These are phyloP conservation scores for Diatrype stigma DNA, from an alignment of 2,329 filamentous ascomycete genomes.

Conservation along the genomic window DNA sequence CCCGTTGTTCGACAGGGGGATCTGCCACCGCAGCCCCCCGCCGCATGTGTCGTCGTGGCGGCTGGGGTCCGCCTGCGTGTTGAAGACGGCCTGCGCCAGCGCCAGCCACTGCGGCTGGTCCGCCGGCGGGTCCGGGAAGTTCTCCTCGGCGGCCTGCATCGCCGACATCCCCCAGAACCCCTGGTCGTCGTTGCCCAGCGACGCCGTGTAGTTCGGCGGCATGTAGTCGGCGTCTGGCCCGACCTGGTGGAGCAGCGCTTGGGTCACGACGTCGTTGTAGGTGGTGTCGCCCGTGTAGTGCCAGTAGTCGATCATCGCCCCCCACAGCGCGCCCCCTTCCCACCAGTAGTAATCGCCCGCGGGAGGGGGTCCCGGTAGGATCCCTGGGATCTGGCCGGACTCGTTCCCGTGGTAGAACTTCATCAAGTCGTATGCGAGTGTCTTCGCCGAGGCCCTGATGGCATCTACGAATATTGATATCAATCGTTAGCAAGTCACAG, in stretches of 20 bases:
- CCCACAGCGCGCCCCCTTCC: conserved; percentile 31
- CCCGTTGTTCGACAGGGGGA: conserved; percentile 57
- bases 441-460: conserved; percentile 44
- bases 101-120: conserved; percentile 57
- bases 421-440: conserved; percentile 27
- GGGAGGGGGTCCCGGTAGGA: conserved; percentile 28
- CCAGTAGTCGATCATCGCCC: conserved; percentile 37
- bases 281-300: conserved; percentile 48
- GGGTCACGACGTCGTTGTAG: conserved; percentile 46
- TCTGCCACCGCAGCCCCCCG: conserved; percentile 66
- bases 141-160: conserved; percentile 58
- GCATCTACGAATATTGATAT: conserved; percentile 32
- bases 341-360: conserved; percentile 32
- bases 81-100: conserved; percentile 61
- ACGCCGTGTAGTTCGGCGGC: conserved; percentile 39
- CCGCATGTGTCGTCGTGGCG: conserved; percentile 57
- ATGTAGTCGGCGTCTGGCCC: conserved; percentile 43
- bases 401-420: conserved; percentile 29
- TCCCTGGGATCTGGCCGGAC: conserved; percentile 27
- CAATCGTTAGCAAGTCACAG: neutral
- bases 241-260: conserved; percentile 41
- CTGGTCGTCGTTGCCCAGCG: conserved; percentile 51
- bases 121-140: conserved; percentile 51
- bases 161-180: conserved; percentile 63
- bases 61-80: conserved; percentile 51